phyloP scores from a whole-genome alignment of 371 early-diverging fungal genomes.

The Mortierella sp. region DNA sequence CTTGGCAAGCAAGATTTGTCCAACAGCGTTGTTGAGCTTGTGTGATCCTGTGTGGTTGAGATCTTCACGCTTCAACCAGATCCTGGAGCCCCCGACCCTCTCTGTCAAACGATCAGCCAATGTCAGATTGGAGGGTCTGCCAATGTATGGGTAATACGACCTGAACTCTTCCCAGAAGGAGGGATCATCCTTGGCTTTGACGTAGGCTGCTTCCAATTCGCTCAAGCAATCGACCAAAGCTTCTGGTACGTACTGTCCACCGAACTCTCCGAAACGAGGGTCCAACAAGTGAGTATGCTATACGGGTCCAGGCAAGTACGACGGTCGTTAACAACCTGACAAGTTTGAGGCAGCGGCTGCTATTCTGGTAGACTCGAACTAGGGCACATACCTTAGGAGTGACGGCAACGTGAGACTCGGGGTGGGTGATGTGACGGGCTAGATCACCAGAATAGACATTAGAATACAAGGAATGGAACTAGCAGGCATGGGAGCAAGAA shows the following conservation, averaged over 20 bases:
- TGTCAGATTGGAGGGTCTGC: conserved; percentile 90
- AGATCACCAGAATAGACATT: neutral
- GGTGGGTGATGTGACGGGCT: conserved; percentile 30
- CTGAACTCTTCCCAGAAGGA: conserved; percentile 91
- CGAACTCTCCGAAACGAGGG: conserved; percentile 93
- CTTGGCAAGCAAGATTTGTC: conserved; percentile 93
- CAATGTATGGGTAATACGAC: conserved; percentile 91
- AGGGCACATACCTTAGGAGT: conserved; percentile 38
- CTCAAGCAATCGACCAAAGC: conserved; percentile 92
- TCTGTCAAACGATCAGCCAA: conserved; percentile 87
- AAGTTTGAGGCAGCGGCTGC: no score
- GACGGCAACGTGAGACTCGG: conserved; percentile 31
- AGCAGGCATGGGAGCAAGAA: neutral
- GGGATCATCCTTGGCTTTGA: conserved; percentile 85
- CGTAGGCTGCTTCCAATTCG: conserved; percentile 88
- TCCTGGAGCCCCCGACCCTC: conserved; percentile 84
- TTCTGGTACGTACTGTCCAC: conserved; percentile 97
- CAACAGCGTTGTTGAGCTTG: conserved; percentile 98
- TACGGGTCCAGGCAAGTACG: no score
- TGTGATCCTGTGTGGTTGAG: conserved; percentile 98
- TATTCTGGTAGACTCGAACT: no score
- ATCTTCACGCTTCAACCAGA: conserved; percentile 99
- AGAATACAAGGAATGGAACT: no score
- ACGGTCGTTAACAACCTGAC: neutral
- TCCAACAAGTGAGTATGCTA: conserved; percentile 61